Conservation (phyloP, 768 basidiomycete genomes). For the Omphalotus guepiniiformis region DNA sequence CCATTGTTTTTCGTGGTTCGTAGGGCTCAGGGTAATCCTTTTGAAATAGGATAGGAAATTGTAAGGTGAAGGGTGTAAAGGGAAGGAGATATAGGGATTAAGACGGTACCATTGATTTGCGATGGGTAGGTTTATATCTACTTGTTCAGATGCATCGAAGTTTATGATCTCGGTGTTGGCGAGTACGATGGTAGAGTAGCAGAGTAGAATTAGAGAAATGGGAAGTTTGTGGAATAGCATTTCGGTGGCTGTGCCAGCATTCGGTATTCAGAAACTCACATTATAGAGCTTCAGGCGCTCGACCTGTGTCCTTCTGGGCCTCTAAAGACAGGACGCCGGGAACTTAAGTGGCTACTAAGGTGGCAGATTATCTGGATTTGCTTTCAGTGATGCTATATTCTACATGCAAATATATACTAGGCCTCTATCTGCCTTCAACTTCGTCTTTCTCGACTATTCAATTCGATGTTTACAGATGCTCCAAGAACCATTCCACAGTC, state of each 20-base stretch:
- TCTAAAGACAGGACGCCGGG: too few species aligned
- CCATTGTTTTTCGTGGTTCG: conserved; percentile 1
- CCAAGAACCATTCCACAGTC: conserved; percentile 49
- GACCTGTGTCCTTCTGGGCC: too few species aligned
- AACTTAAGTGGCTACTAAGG: too few species aligned
- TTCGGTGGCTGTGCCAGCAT: too few species aligned
- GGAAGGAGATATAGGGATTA: background rate
- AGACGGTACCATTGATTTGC: background rate
- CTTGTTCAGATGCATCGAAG: conserved; percentile 3
- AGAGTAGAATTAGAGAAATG: background rate
- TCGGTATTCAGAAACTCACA: too few species aligned
- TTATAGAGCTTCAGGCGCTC: too few species aligned
- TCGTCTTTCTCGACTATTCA: too few species aligned
- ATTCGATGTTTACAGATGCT: conserved; percentile 30
- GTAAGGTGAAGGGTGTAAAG: background rate
- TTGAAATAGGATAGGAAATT: background rate
- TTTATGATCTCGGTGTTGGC: conserved; percentile 7
- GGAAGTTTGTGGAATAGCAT: background rate
- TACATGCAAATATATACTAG: too few species aligned
- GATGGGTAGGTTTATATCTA: background rate
- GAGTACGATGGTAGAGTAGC: background rate
- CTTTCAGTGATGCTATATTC: too few species aligned
- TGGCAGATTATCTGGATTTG: too few species aligned
- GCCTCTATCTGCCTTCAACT: too few species aligned
- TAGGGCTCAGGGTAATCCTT: conserved; percentile 1